Evolutionary conservation across 2,329 filamentous ascomycete genomes (phyloP), one percentile per base, ranked within the genome.

Genomic region (Tympanopsis confertula): DNA sequence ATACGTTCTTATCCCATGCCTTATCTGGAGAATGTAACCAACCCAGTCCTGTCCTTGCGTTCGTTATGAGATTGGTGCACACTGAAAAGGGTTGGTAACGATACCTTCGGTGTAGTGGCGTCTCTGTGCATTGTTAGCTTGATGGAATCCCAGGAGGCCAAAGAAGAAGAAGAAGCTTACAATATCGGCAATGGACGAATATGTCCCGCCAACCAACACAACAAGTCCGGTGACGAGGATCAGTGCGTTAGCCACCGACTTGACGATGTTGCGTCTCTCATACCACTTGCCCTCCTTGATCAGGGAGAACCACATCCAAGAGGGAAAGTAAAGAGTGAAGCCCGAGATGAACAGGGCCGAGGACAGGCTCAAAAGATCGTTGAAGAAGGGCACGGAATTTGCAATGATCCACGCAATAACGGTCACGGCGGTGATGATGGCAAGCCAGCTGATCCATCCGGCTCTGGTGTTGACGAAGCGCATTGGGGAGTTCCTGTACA

Each of bases 311-410:
- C 49, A 51, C 41, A 47, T 47, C 33, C 46, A 44, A 5, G 46
- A 46, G 3, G 50, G 50, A 35, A 52, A 44, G 38, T 49, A 49
- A 20, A 48, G 51, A 1, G 47, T 49, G 33, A 52, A 51, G 2
- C 50, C 47, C 2, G 48, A 50, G 30, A 48, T 45, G 41, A 52
- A 51, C 19, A 52, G 36, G 7, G 47, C 28, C 19, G 38, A 40
- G 4, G 38, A 40, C 13, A 40, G 24, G 38, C 35, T 20, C 13
- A 78, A 52, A 19, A 78, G 54, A 10, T 69, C 55, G 40, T 66
- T 66, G 54, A 78, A 79, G 28, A 66, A 65, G 1, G 74, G 74
- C 18, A 78, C 68, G 0, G 68, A 63, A 39, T 70, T 63, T 1
- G 73, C 71, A 39, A 78, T 67, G 41, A 77, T 51, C 65, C 69